These are phyloP conservation scores for Teratosphaeria pseudoeucalypti DNA, from an alignment of 2,329 filamentous ascomycete species.

Conservation along the genomic window DNA sequence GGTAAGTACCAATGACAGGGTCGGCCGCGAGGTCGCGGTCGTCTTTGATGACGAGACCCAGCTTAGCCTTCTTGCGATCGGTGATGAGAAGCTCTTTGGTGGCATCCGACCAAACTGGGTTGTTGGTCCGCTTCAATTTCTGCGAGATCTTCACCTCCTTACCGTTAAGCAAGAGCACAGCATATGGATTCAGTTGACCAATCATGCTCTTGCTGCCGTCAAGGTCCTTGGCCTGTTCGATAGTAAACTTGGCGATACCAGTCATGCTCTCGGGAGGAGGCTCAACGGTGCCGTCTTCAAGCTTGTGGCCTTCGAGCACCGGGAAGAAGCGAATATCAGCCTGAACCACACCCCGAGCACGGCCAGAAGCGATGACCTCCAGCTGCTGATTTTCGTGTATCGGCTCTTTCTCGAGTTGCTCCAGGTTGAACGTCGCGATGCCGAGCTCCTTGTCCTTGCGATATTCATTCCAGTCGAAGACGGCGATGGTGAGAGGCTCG, in stretches of 20 bases:
- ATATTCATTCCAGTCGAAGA: constrained; percentile 91
- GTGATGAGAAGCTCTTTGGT: constrained; percentile 93
- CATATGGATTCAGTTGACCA: constrained; percentile 85
- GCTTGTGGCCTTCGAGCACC: constrained; percentile 61
- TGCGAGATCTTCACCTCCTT: constrained; percentile 83
- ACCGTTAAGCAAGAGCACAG: constrained; percentile 75
- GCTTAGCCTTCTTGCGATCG: constrained; percentile 77
- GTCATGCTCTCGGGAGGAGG: constrained; percentile 83
- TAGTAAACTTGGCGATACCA: constrained; percentile 83
- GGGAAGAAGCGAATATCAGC: constrained; percentile 93
- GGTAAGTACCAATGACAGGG: constrained; percentile 79
- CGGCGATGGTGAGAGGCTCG: constrained; percentile 71
- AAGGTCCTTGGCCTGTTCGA: constrained; percentile 93
- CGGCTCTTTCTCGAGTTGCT: constrained; percentile 64
- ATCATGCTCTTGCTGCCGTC: constrained; percentile 87
- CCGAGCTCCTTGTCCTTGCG: constrained; percentile 95
- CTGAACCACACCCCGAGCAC: constrained; percentile 67
- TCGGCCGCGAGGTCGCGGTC: constrained; percentile 78
- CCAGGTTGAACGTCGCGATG: constrained; percentile 71
- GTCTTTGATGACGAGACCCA: constrained; percentile 90
- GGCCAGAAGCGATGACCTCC: constrained; percentile 75
- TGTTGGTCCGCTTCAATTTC: constrained; percentile 93
- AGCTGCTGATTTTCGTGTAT: constrained; percentile 77
- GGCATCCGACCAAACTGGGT: constrained; percentile 89
- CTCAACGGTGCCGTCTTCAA: constrained; percentile 66